Evolutionary conservation across 2,329 filamentous ascomycete species (phyloP).

Genomic region (Chaetothyriales sp.): DNA sequence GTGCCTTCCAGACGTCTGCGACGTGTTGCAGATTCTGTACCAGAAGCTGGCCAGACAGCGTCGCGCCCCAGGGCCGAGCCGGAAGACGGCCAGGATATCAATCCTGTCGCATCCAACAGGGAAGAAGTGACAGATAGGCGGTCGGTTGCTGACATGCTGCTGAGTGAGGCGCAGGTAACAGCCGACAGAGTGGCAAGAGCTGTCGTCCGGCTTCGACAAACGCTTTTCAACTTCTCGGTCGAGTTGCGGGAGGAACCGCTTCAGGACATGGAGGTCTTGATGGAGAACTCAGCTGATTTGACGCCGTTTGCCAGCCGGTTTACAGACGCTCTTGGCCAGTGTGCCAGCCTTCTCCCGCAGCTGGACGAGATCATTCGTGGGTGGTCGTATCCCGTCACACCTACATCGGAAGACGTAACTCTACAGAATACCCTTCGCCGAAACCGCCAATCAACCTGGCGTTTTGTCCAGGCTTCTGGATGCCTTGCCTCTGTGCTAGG

Average conservation of each 20-base stretch:
- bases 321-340: constrained; percentile 28
- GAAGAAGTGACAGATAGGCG: constrained; percentile 16
- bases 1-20: constrained; percentile 33
- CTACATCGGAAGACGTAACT: constrained; percentile 35
- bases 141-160: constrained; percentile 24
- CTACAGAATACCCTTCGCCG: constrained; percentile 42
- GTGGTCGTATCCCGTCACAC: constrained; percentile 47
- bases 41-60: constrained; percentile 31
- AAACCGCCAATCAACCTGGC: constrained; percentile 40
- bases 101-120: constrained; percentile 17
- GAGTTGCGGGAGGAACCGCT: constrained; percentile 10
- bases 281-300: constrained; percentile 18
- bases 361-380: constrained; percentile 41
- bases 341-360: constrained; percentile 35
- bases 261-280: constrained; percentile 19
- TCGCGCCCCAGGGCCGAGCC: constrained; percentile 45
- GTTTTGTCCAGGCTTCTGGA: constrained; percentile 48
- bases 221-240: constrained; percentile 38
- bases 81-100: constrained; percentile 44
- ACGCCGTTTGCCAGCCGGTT: constrained; percentile 26
- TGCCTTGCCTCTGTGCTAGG: constrained; percentile 42
- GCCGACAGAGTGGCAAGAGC: constrained; percentile 42
- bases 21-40: constrained; percentile 29
- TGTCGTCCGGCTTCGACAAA: constrained; percentile 38
- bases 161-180: constrained; percentile 37